Evolutionary conservation across 352 stramenopile species (phyloP).

Genomic region (Globisporangium spiculum): DNA sequence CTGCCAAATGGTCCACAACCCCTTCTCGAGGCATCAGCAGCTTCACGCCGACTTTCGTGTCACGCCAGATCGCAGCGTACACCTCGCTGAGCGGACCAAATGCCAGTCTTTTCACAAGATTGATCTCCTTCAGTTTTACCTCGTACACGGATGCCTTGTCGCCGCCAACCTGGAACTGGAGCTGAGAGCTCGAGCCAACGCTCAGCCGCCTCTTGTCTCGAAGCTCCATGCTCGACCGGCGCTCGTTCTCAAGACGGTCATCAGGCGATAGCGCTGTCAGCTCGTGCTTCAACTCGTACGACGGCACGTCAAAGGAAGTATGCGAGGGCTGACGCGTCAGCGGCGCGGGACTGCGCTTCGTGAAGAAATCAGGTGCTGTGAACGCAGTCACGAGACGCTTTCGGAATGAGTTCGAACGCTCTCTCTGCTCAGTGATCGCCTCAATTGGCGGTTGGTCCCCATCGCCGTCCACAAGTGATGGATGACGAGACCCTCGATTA

Average conservation of each 20-base stretch:
- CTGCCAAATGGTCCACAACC: conserved; percentile 62
- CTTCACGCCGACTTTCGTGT: conserved; percentile 77
- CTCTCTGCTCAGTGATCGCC: not conserved
- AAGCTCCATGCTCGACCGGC: conserved; percentile 49
- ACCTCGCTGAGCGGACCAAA: conserved; percentile 69
- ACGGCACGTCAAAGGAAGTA: conserved; percentile 55
- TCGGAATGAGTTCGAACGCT: conserved; percentile 16
- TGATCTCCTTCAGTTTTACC: conserved; percentile 74
- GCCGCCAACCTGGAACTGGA: conserved; percentile 72
- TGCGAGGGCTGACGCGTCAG: conserved; percentile 22
- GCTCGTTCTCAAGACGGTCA: conserved; percentile 59
- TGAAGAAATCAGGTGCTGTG: conserved; percentile 1
- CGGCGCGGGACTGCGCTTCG: conserved; percentile 5
- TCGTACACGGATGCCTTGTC: conserved; percentile 75
- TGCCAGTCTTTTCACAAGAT: conserved; percentile 69
- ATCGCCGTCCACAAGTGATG: not conserved
- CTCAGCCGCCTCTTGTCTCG: conserved; percentile 59
- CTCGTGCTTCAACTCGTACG: conserved; percentile 51
- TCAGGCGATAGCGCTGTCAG: conserved; percentile 53
- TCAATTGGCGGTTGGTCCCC: not conserved
- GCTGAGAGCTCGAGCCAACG: conserved; percentile 47
- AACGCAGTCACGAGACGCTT: conserved; percentile 20
- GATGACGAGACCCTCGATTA: not conserved
- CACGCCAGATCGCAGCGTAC: conserved; percentile 73
- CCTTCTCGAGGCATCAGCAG: conserved; percentile 71